Conservation (phyloP, 345 rosid species). For the Diplotaxis tenuifolia region DNA sequence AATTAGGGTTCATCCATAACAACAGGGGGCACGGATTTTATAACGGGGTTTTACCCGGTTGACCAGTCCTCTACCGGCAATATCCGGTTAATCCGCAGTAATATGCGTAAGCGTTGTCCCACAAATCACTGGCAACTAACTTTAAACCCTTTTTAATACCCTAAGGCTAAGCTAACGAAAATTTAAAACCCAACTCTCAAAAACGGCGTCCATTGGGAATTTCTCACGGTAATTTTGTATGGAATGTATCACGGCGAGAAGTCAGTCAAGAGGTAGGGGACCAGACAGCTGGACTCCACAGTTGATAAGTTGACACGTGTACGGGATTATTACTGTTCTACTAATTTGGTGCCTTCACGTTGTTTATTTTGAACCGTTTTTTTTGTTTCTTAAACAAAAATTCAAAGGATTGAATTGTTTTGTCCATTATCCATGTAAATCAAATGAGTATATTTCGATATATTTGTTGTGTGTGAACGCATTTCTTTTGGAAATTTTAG, state of each 20-base stretch:
- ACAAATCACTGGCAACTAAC: conserved; percentile 45
- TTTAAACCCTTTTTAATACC: neutral
- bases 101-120: conserved; percentile 37
- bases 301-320: conserved; percentile 55
- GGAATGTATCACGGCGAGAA: conserved; percentile 9
- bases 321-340: conserved; percentile 15
- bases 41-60: conserved; percentile 31
- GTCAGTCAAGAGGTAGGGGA: conserved; percentile 3
- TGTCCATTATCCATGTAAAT: conserved; percentile 33
- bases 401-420: conserved; percentile 8
- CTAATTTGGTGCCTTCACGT: conserved; percentile 56
- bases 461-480: conserved; percentile 27
- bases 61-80: conserved; percentile 39
- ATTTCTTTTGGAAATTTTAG: neutral
- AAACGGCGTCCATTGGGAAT: conserved; percentile 6
- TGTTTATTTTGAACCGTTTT: conserved; percentile 22
- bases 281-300: conserved; percentile 46
- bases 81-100: conserved; percentile 45
- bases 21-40: conserved; percentile 32
- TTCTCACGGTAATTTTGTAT: conserved; percentile 14
- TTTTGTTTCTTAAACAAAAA: neutral
- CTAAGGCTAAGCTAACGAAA: conserved; percentile 14
- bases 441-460: conserved; percentile 19
- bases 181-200: neutral
- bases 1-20: neutral